phyloP scores from a whole-genome alignment of 169 alveolate genomes.

The Eimeria sp. region DNA sequence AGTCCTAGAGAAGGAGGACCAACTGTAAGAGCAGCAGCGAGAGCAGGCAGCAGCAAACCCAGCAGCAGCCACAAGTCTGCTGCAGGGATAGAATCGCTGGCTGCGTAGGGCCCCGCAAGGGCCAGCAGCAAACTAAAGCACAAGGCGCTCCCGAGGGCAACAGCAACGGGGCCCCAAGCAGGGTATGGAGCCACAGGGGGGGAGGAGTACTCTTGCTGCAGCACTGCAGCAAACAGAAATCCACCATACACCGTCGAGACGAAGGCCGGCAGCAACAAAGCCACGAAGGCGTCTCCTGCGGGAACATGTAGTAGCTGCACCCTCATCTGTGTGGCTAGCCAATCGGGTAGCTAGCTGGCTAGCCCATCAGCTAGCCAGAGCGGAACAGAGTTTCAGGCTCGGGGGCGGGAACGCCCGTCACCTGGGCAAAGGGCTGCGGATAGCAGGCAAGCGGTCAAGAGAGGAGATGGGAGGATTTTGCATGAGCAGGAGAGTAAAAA shows the following conservation, averaged over 20 bases:
- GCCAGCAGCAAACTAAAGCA: slow-evolving; percentile 34
- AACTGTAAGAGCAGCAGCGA: slow-evolving; percentile 11
- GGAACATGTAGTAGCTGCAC: slow-evolving; percentile 62
- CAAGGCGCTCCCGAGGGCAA: slow-evolving; percentile 42
- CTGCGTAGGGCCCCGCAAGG: slow-evolving; percentile 18
- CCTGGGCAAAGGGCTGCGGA: neutral
- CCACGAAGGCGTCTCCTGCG: slow-evolving; percentile 53
- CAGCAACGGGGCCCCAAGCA: neutral
- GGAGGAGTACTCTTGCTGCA: slow-evolving; percentile 2
- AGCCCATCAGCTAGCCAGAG: slow-evolving; percentile 22
- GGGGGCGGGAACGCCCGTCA: neutral
- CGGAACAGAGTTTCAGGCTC: slow-evolving; percentile 5
- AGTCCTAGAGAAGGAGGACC: slow-evolving; percentile 40
- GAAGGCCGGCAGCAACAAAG: slow-evolving; percentile 59
- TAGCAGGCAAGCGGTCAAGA: neutral
- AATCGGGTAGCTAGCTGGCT: neutral
- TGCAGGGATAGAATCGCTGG: slow-evolving; percentile 2
- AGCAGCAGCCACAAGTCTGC: slow-evolving; percentile 42
- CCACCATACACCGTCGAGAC: slow-evolving; percentile 54
- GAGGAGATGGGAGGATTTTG: neutral
- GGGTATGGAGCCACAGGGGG: neutral
- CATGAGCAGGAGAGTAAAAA: neutral
- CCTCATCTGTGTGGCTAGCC: slow-evolving; percentile 47
- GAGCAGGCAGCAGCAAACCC: slow-evolving; percentile 51
- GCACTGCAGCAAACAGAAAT: slow-evolving; percentile 32